Conservation (phyloP, 768 basidiomycete genomes). For the Termitomyces sp. region DNA sequence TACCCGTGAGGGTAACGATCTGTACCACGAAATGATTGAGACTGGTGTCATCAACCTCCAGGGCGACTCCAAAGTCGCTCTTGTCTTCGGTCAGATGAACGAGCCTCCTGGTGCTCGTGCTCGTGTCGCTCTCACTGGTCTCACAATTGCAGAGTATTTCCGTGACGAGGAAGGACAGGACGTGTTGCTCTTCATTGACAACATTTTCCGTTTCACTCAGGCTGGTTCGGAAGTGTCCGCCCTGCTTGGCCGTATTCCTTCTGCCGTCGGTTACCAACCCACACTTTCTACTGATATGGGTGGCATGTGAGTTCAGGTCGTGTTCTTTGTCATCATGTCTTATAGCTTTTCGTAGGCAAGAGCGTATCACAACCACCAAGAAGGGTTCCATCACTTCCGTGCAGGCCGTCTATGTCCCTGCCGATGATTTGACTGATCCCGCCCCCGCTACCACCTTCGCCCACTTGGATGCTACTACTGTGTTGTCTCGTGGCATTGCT, state of each 20-base stretch:
- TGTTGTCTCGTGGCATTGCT: conserved; percentile 98
- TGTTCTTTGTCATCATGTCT: conserved; percentile 4
- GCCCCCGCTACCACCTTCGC: conserved; percentile 99
- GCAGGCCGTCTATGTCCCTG: conserved; percentile 99
- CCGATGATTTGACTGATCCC: conserved; percentile 99
- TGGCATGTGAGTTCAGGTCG: conserved; percentile 70
- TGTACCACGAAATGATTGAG: conserved; percentile 99
- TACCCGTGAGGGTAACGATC: conserved; percentile 99
- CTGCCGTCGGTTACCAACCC: conserved; percentile 99
- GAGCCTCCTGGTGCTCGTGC: conserved; percentile 99
- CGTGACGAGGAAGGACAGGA: conserved; percentile 99
- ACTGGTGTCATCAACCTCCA: conserved; percentile 99
- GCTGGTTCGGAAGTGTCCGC: conserved; percentile 99
- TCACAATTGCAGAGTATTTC: conserved; percentile 99
- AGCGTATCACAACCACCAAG: conserved; percentile 99
- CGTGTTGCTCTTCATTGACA: conserved; percentile 99
- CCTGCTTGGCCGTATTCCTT: conserved; percentile 99
- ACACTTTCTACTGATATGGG: conserved; percentile 99
- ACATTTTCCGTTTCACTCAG: conserved; percentile 99
- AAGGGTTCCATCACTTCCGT: conserved; percentile 99
- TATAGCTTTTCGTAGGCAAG: conserved; percentile 58
- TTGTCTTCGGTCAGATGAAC: conserved; percentile 99
- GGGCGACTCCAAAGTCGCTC: conserved; percentile 99
- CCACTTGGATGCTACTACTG: conserved; percentile 99
- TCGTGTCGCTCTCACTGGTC: conserved; percentile 98